Conservation (phyloP, 805 yeast species). For the Candida palmyrensis region DNA sequence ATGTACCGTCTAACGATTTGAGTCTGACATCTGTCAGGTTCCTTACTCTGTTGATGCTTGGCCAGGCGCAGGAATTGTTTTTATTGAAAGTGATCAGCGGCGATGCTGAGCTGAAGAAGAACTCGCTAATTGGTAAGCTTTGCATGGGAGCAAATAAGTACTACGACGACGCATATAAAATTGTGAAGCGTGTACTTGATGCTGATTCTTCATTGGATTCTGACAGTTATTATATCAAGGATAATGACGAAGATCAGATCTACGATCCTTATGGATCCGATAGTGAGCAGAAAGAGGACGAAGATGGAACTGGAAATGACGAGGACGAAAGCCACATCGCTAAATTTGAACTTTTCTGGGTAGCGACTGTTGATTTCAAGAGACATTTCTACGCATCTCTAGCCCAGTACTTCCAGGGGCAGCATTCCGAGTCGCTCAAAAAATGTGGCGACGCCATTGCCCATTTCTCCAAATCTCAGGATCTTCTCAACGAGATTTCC, state of each 20-base stretch:
- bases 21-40: constrained; percentile 63
- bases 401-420: constrained; percentile 55
- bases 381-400: constrained; percentile 51
- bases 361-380: constrained; percentile 47
- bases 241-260: constrained; percentile 11
- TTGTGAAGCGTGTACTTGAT: constrained; percentile 21
- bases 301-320: constrained; percentile 8
- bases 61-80: constrained; percentile 88
- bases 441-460: constrained; percentile 79
- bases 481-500: constrained; percentile 30
- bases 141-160: constrained; percentile 56
- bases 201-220: constrained; percentile 11
- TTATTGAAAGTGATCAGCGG: constrained; percentile 53
- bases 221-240: constrained; percentile 13
- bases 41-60: constrained; percentile 61
- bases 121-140: constrained; percentile 69
- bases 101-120: constrained; percentile 48
- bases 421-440: constrained; percentile 46
- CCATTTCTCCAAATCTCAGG: constrained; percentile 47
- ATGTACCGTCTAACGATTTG: constrained; percentile 82
- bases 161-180: constrained; percentile 48
- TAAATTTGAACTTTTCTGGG: constrained; percentile 43
- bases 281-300: constrained; percentile 8
- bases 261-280: too few relatives aligned
- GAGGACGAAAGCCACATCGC: constrained; percentile 16